Evolutionary conservation across 106 monocot genomes (phyloP).

Genomic region (Narthecium ossifragum): DNA sequence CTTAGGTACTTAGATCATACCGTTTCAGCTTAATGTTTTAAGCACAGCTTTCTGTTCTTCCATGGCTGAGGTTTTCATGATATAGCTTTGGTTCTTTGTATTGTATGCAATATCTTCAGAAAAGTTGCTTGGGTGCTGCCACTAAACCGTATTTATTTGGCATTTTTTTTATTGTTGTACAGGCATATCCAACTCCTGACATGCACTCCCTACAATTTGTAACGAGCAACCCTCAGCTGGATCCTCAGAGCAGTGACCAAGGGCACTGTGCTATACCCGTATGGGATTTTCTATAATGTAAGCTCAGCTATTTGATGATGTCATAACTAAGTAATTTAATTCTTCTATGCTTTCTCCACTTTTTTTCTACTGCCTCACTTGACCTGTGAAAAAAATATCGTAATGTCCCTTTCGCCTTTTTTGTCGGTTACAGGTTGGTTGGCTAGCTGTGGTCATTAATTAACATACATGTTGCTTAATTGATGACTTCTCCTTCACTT

Average conservation of each 20-base stretch:
- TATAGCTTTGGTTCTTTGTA: too few species aligned
- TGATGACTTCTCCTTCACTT: too few species aligned
- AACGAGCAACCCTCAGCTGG: constrained; percentile 44
- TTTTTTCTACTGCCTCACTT: background rate
- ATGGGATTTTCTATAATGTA: constrained; percentile 66
- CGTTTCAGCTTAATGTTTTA: too few species aligned
- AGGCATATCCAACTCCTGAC: constrained; percentile 45
- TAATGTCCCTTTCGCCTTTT: background rate
- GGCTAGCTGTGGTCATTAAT: background rate
- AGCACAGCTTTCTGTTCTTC: too few species aligned
- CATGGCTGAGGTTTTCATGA: too few species aligned
- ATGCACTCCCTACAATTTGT: constrained; percentile 57
- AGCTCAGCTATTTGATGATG: background rate
- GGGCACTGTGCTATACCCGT: constrained; percentile 53
- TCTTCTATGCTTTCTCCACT: background rate
- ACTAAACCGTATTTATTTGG: too few species aligned
- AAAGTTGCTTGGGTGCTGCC: too few species aligned
- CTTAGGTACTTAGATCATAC: too few species aligned
- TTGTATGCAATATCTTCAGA: too few species aligned
- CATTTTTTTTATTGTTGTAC: constrained; percentile 15
- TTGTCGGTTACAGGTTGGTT: background rate
- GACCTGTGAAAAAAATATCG: too few species aligned
- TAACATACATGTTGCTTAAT: too few species aligned
- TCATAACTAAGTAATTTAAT: background rate
- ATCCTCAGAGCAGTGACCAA: constrained; percentile 44